Percentiles rank a stretch among this genome's conserved stretches.
These are phyloP conservation scores for Phytophthora constricta DNA, from an alignment of 352 stramenopile species.

Conservation along the genomic window DNA sequence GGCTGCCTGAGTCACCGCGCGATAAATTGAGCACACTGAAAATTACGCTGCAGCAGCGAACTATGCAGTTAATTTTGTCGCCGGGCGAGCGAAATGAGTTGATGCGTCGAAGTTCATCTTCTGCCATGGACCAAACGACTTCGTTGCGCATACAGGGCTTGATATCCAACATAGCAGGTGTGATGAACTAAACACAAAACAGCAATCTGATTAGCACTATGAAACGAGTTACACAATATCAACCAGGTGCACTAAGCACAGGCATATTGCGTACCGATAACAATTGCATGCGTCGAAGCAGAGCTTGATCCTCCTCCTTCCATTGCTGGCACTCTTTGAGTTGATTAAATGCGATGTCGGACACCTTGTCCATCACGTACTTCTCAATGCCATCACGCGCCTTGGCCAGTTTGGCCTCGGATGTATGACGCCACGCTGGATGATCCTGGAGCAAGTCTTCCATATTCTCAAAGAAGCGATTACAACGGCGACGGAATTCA, in stretches of 20 bases:
- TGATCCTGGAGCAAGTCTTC: constrained; percentile 65
- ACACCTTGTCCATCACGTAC: constrained; percentile 92
- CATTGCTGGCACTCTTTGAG: constrained; percentile 67
- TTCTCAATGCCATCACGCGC: constrained; percentile 90
- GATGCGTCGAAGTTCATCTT: constrained; percentile 91
- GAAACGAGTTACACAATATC: neutral
- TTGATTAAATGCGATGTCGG: constrained; percentile 79
- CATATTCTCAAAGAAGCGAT: constrained; percentile 79
- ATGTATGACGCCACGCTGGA: constrained; percentile 67
- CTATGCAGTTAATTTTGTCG: constrained; percentile 93
- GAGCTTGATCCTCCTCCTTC: constrained; percentile 75
- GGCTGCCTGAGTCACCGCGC: constrained; percentile 65
- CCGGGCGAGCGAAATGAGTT: constrained; percentile 84
- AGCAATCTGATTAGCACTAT: neutral
- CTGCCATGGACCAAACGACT: constrained; percentile 88
- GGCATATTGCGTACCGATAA: constrained; percentile 56
- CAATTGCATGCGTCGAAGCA: constrained; percentile 82
- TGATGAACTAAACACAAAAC: constrained; percentile 45
- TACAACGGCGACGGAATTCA: constrained; percentile 69
- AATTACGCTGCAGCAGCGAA: constrained; percentile 89
- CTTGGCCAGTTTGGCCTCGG: constrained; percentile 63
- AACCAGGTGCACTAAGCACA: neutral
- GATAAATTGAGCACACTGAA: constrained; percentile 90
- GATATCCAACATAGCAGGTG: constrained; percentile 90
- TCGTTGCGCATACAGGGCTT: constrained; percentile 91